Percentiles rank a stretch among this genome's conserved stretches.
Conservation (phyloP, 192 early-diverging fungal species). For the Backusella macrospora region DNA sequence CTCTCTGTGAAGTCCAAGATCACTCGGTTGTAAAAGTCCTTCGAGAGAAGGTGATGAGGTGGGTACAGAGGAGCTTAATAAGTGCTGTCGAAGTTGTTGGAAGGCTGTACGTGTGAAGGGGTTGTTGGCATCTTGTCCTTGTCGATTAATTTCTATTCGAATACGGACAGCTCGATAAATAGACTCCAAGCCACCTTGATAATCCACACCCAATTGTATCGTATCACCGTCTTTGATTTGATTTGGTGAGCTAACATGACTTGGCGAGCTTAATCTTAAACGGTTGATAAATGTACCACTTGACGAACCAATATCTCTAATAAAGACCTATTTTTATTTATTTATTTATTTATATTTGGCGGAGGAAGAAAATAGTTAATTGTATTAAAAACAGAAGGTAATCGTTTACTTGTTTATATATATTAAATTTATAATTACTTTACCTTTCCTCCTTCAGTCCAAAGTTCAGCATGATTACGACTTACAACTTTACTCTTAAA, state of each 20-base stretch:
- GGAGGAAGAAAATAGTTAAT: background rate
- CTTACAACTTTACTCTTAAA: conserved; percentile 93
- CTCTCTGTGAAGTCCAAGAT: background rate
- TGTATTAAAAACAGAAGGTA: background rate
- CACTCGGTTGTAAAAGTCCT: background rate
- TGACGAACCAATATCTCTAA: conserved; percentile 92
- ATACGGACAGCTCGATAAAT: conserved; percentile 95
- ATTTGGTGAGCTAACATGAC: conserved; percentile 78
- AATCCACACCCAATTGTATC: conserved; percentile 94
- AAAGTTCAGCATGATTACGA: conserved; percentile 92
- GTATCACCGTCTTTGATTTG: conserved; percentile 87
- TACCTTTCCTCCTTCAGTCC: conserved; percentile 73
- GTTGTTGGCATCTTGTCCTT: conserved; percentile 53
- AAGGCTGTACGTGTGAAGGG: conserved; percentile 48
- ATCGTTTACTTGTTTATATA: background rate
- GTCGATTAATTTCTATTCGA: conserved; percentile 74
- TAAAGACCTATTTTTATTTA: conserved; percentile 66
- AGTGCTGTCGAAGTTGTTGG: conserved; percentile 15
- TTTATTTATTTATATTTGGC: background rate
- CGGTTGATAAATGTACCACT: conserved; percentile 98
- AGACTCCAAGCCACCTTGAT: conserved; percentile 83
- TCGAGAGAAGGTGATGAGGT: background rate
- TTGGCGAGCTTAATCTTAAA: conserved; percentile 85
- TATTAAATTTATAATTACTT: background rate
- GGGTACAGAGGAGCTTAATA: background rate